A percentile compares a stretch with the other conserved stretches of the same genome.
Evolutionary conservation across 306 rosid genomes (phyloP).

Genomic region (Prunus mume): DNA sequence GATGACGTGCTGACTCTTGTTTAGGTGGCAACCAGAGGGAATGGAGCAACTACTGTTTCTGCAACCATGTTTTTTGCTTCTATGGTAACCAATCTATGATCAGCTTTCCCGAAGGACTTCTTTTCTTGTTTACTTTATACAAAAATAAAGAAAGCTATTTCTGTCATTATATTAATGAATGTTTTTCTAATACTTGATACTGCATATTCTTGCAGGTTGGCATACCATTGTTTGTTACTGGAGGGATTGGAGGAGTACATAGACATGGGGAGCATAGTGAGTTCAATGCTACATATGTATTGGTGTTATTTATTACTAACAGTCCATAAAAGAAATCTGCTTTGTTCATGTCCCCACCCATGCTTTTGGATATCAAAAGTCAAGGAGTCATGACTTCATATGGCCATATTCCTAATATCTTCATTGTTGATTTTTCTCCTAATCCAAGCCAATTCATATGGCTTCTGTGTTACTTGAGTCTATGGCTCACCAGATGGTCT

Average conservation of each 20-base stretch:
- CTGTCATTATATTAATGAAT: not conserved
- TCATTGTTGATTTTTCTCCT: not conserved
- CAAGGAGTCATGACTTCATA: not conserved
- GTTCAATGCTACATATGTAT: conserved; percentile 29
- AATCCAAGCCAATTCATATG: not conserved
- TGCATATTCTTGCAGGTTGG: conserved; percentile 52
- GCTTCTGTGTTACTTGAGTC: not conserved
- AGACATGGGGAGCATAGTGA: conserved; percentile 78
- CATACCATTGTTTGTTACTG: conserved; percentile 82
- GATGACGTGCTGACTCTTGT: conserved; percentile 14
- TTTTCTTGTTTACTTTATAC: conserved; percentile 5
- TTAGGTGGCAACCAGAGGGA: conserved; percentile 76
- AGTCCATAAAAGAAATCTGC: conserved; percentile 19
- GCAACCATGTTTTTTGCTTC: conserved; percentile 88
- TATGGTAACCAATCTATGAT: conserved; percentile 40
- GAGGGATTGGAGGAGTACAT: conserved; percentile 96
- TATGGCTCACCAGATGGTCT: not conserved
- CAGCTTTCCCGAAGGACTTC: conserved; percentile 2
- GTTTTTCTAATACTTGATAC: not conserved
- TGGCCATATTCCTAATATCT: not conserved
- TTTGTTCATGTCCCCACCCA: not conserved
- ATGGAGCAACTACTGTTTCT: conserved; percentile 93
- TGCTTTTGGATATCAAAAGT: conserved; percentile 2
- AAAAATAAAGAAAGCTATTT: conserved; percentile 14
- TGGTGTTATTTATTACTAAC: conserved; percentile 3